Evolutionary conservation across 2,329 filamentous ascomycete genomes (phyloP).

Genomic region (Monosporascus ibericus): DNA sequence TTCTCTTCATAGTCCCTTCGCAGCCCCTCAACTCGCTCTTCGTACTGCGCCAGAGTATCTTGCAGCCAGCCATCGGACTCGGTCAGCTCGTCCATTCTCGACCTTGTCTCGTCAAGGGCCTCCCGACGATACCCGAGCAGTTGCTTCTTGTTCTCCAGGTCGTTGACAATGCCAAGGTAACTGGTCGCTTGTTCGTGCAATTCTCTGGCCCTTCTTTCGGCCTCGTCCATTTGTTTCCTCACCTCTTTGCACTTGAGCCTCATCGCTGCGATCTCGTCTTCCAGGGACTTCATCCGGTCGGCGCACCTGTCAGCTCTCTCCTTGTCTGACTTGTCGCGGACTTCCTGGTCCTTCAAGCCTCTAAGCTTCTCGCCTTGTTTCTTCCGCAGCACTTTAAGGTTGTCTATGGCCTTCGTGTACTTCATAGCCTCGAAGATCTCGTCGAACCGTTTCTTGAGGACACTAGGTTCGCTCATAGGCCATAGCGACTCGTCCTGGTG

Average conservation of each 20-base stretch:
- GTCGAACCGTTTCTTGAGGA: conserved; percentile 90
- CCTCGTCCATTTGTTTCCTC: conserved; percentile 54
- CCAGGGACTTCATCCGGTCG: conserved; percentile 58
- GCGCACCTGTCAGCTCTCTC: conserved; percentile 70
- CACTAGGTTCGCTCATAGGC: conserved; percentile 84
- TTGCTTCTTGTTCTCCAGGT: conserved; percentile 70
- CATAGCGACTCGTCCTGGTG: conserved; percentile 97
- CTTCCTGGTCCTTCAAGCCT: conserved; percentile 67
- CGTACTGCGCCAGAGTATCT: conserved; percentile 67
- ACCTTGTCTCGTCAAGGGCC: conserved; percentile 62
- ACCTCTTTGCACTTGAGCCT: conserved; percentile 52
- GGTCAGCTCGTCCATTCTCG: conserved; percentile 68
- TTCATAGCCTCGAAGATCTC: conserved; percentile 97
- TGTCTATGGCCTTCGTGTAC: conserved; percentile 95
- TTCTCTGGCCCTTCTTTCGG: conserved; percentile 51
- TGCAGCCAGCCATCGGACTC: conserved; percentile 75
- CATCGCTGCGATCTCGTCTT: conserved; percentile 59
- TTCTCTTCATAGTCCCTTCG: conserved; percentile 57
- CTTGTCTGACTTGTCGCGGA: conserved; percentile 76
- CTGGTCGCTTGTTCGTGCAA: conserved; percentile 68
- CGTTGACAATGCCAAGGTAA: conserved; percentile 67
- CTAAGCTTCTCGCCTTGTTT: conserved; percentile 70
- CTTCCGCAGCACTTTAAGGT: conserved; percentile 82
- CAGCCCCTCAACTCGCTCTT: conserved; percentile 64
- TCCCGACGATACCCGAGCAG: conserved; percentile 65